Evolutionary conservation across 208 protist species (phyloP), one percentile per base, ranked within the genome.

Genomic region (Zelonia costaricensis): DNA sequence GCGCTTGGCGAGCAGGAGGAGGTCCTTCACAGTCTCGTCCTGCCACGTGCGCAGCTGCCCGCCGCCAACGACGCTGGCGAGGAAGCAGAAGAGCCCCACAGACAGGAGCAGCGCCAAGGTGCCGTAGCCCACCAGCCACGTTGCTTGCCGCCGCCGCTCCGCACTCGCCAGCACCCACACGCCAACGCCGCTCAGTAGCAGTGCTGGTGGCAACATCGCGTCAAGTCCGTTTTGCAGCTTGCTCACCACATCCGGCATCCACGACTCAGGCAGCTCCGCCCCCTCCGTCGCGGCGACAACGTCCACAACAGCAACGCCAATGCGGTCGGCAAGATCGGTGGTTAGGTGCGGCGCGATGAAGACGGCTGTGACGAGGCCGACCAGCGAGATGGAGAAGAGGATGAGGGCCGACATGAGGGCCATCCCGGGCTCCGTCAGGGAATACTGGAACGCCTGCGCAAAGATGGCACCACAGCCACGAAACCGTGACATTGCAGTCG

Each of bases 341-440:
- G 56, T 71, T 9, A 25, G 39, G 13, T 36, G 20, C 13, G 65
- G 56, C 9, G 49, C 48, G 31, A 63, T 38, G 39, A 58, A 51
- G 27, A 57, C 44, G 23, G 51, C 22, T 1, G 65, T 71, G 15
- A 71, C 36, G 18, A 40, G 16, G 0, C 65, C 65, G 1, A 46
- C 15, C 20, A 56, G 10, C 27, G 65, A 62, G 13, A 71, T 16
- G 4, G 35, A n/a, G 8, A 71, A 45, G 13, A 71, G 46, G 38
- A 58, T 38, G 16, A n/a, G 43, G 4, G 65, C 48, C 10, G 56
- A 36, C 23, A 59, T 57, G 40, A 71, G 56, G 2, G 65, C 47
- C 65, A 71, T 71, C 3, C 65, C 65, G 18, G 39, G 47, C 40
- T 71, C 65, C 10, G 65, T 47, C 56, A 71, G 16, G 4, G 56